A percentile compares a stretch with the other conserved stretches of the same genome.
Evolutionary conservation across 2,329 filamentous ascomycete species (phyloP).

Genomic region (Teratosphaeria destructans): DNA sequence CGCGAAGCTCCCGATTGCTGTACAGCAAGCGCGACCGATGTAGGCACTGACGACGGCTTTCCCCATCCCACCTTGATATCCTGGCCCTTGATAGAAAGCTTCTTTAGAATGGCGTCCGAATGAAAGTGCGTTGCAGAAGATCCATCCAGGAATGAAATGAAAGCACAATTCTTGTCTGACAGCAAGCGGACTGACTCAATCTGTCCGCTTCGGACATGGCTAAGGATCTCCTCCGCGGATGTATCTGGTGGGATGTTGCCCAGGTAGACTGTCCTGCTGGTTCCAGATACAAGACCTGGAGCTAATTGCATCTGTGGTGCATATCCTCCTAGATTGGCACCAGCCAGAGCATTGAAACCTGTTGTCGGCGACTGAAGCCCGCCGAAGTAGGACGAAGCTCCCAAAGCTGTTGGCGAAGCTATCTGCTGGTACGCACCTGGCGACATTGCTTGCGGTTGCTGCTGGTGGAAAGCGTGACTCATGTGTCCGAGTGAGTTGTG

Average conservation of each 20-base stretch:
- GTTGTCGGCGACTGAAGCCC: conserved; percentile 73
- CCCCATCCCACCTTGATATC: conserved; percentile 99
- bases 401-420: conserved; percentile 75
- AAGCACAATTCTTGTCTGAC: conserved; percentile 98
- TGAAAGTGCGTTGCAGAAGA: conserved; percentile 98
- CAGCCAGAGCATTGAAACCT: conserved; percentile 55
- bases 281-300: conserved; percentile 74
- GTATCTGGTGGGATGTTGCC: conserved; percentile 99
- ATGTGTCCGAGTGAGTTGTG: conserved; percentile 44
- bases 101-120: conserved; percentile 98
- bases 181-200: conserved; percentile 97
- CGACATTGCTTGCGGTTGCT: conserved; percentile 51
- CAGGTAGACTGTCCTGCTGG: conserved; percentile 91
- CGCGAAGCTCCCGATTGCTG: conserved; percentile 95
- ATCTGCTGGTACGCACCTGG: conserved; percentile 76
- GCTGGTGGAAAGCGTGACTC: conserved; percentile 56
- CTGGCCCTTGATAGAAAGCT: conserved; percentile 94
- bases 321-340: conserved; percentile 22
- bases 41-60: conserved; percentile 95
- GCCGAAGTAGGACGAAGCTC: conserved; percentile 65
- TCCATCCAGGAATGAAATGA: conserved; percentile 96
- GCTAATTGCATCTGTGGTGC: conserved; percentile 38
- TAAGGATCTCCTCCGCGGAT: conserved; percentile 87
- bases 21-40: conserved; percentile 90
- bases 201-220: conserved; percentile 91